Percentiles rank a stretch among this genome's conserved stretches.
These are phyloP conservation scores for Blastobotrys robertii DNA, from an alignment of 805 yeast genomes.

Conservation along the genomic window DNA sequence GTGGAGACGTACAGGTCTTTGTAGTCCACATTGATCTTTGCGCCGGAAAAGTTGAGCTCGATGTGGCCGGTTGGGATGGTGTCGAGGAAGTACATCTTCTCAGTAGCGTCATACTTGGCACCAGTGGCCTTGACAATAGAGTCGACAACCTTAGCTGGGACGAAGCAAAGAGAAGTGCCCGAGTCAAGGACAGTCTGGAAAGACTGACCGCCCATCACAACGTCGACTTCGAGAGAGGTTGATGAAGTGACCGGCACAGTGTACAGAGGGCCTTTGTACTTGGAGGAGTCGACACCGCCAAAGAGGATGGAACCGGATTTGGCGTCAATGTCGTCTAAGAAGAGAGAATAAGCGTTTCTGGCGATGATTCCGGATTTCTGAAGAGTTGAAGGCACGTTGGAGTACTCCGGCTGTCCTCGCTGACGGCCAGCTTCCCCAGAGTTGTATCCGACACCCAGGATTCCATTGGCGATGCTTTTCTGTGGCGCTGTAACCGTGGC, in stretches of 20 bases:
- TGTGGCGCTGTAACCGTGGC: slow-evolving; percentile 64
- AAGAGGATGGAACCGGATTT: slow-evolving; percentile 46
- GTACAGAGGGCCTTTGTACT: slow-evolving; percentile 39
- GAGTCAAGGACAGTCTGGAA: slow-evolving; percentile 12
- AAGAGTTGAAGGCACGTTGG: slow-evolving; percentile 27
- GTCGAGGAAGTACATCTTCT: background rate
- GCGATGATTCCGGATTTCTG: slow-evolving; percentile 34
- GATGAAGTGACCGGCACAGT: slow-evolving; percentile 10
- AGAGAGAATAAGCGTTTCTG: slow-evolving; percentile 37
- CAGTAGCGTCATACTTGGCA: slow-evolving; percentile 1
- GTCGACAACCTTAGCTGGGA: slow-evolving; percentile 8
- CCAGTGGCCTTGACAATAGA: slow-evolving; percentile 4
- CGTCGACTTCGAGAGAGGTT: background rate
- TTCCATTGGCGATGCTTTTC: slow-evolving; percentile 50
- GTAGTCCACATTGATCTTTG: background rate
- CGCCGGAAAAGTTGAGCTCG: background rate
- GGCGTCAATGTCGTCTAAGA: slow-evolving; percentile 33
- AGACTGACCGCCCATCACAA: slow-evolving; percentile 1
- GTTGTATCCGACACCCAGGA: slow-evolving; percentile 30
- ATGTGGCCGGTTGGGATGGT: slow-evolving; percentile 2
- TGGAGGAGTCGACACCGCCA: slow-evolving; percentile 61
- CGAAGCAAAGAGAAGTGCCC: slow-evolving; percentile 14
- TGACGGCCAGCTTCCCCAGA: slow-evolving; percentile 40
- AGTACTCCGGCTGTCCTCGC: slow-evolving; percentile 17
- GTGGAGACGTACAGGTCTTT: background rate